Conservation (phyloP, 2,329 filamentous ascomycete species). For the Trichophaea hybrida region DNA sequence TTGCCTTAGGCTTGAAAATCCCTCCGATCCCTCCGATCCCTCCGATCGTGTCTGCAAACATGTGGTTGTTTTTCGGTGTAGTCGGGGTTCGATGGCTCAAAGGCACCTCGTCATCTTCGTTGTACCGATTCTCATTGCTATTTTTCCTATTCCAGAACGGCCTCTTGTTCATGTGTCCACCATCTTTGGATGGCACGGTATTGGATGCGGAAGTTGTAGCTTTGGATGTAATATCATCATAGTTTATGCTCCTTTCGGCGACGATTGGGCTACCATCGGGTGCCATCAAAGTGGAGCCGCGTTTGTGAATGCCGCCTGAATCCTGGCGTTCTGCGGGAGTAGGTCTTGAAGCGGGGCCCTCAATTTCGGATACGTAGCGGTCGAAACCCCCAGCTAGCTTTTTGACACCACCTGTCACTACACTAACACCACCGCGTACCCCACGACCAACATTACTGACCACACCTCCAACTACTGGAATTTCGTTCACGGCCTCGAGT, state of each 20-base stretch:
- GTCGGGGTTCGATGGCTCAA: conserved; percentile 23
- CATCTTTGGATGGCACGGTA: background rate
- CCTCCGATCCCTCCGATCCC: background rate
- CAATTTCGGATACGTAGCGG: background rate
- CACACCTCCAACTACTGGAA: conserved; percentile 31
- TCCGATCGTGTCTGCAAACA: conserved; percentile 7
- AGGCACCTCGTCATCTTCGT: conserved; percentile 32
- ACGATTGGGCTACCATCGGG: conserved; percentile 16
- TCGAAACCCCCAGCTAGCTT: background rate
- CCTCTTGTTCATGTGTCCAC: background rate
- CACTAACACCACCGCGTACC: conserved; percentile 14
- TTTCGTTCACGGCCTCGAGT: background rate
- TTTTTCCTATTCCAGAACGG: conserved; percentile 30
- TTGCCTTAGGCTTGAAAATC: conserved; percentile 9
- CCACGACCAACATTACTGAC: conserved; percentile 34
- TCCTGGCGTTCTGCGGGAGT: background rate
- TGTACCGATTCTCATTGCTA: conserved; percentile 27
- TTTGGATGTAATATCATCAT: too few species aligned
- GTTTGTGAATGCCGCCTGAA: conserved; percentile 1
- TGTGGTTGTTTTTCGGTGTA: conserved; percentile 3
- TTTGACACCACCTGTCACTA: conserved; percentile 14
- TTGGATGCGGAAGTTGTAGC: background rate
- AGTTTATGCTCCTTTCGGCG: background rate
- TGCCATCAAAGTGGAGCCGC: conserved; percentile 17
- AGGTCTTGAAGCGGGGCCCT: background rate